Base-by-base conservation (phyloP, 2,329 filamentous ascomycete species). In the Exophiala sp. region DNA sequence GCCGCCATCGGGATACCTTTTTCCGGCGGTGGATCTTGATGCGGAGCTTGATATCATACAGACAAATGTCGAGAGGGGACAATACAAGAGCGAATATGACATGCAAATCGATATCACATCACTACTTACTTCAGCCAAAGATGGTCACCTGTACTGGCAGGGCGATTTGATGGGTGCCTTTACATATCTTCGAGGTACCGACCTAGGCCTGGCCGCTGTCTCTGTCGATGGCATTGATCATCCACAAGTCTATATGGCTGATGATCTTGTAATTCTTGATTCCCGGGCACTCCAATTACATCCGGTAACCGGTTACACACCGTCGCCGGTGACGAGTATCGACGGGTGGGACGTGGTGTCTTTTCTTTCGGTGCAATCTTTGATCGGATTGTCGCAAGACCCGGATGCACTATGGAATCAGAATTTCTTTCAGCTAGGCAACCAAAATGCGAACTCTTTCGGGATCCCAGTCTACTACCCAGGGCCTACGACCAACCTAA, bases 41-140 rank as follows among this genome's bases (percentile, higher is more conserved):
- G 41, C 12, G 8, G 71, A 68, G 1, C 66, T 83, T 4, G 71
- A 76, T 48, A 65, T 66, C 8, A 77, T 84, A 45, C 68, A 70
- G 39, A 55, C 66, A 4, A 79, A 75, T 12, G 72, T 75, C 3
- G 58, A 65, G 18, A 65, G 64, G 2, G 71, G 73, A 14, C 35
- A 66, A 2, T 84, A 78, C 61, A 64, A 68, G 3, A 79, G 73
- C 64, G 80, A 84, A 61, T 81, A 78, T 63, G 75, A 78, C 6
- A 81, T 83, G 59, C 77, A 82, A 61, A 57, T 70, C 6, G 79
- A 80, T 24, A 71, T 88, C 2, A 78, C 79, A 52, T 68, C 74
- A 34, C 68, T 81, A 6, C 72, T 84, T 34, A 73, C 75, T 20
- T 72, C 72, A 1, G 79, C 81, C 3, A 83, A 87, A 60, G 85